Evolutionary conservation across 2,329 filamentous ascomycete genomes (phyloP), one percentile per base, ranked within the genome.

Genomic region (Talaromyces sp.): DNA sequence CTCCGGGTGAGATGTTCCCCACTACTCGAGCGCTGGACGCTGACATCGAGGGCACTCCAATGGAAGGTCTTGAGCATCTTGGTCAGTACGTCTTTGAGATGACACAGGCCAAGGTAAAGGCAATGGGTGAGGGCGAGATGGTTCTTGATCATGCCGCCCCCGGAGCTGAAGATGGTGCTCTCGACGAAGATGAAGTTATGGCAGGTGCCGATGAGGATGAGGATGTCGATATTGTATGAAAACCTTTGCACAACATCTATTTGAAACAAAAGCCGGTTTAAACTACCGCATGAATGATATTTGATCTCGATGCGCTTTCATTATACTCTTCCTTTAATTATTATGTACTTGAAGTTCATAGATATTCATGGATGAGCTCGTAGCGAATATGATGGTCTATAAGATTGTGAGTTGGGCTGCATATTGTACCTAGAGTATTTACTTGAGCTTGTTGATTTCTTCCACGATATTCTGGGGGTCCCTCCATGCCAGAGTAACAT

Each of bases 51-150:
- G 75, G 73, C n/a, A 87, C 86, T 1, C 80, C 85, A 17, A 97
- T 99, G 90, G 89, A 93, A 64, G 85, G 89, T 30, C 87, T 97
- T 1, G 93, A 99, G 77, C 94, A 99, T 76, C 74, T 99, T 32
- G 94, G 94, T 0, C 89, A 96, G 74, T 99, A 97, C 71, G 93
- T 99, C 19, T 96, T 85, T 70, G 90, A 99, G 72, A 99, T 99
- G 91, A 96, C 91, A 3, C 84, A 88, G 66, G 85, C 85, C 7
- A 88, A 86, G 71, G 72, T 87, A 1, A 81, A 84, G 65, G 79
- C 79, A 40, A 65, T 86, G 64, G 84, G 80, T 58, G 74, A 70
- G 42, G 75, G 73, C 13, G 65, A 69, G 22, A 70, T 74, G 10
- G 61, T 66, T 22, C 59, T 73, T 29, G 74, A 72, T 32, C 71